phyloP scores from a whole-genome alignment of 371 early-diverging fungal genomes.

The Rhizoclosmatium hyalinum region DNA sequence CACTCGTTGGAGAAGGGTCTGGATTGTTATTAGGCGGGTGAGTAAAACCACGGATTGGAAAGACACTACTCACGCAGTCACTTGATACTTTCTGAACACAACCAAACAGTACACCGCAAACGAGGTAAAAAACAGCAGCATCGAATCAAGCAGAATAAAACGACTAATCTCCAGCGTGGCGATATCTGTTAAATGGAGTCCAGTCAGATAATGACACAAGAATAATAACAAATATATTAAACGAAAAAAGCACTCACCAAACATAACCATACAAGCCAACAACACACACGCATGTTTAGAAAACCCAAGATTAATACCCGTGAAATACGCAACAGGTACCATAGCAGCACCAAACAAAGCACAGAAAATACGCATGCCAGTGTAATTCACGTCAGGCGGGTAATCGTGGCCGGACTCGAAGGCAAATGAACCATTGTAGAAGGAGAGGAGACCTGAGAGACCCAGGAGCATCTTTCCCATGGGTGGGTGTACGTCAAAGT shows the following conservation, averaged over 20 bases:
- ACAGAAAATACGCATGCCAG: constrained; percentile 90
- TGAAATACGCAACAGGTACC: constrained; percentile 94
- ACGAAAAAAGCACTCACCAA: constrained; percentile 58
- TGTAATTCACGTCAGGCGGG: constrained; percentile 86
- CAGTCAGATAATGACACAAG: neutral
- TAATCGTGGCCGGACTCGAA: constrained; percentile 91
- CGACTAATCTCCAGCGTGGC: constrained; percentile 90
- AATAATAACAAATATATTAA: neutral
- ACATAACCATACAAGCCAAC: constrained; percentile 79
- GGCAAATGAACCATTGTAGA: constrained; percentile 88
- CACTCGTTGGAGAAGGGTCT: constrained; percentile 84
- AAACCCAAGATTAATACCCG: constrained; percentile 79
- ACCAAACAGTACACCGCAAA: constrained; percentile 78
- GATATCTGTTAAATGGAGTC: constrained; percentile 65
- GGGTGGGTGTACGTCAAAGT: constrained; percentile 99
- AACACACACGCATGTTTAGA: constrained; percentile 71
- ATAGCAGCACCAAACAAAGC: constrained; percentile 92
- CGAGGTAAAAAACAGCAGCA: constrained; percentile 94
- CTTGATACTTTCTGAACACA: constrained; percentile 75
- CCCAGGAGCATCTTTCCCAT: constrained; percentile 98
- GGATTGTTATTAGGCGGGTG: neutral
- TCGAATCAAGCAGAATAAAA: constrained; percentile 97
- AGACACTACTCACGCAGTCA: constrained; percentile 35
- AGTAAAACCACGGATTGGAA: neutral
- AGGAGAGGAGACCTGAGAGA: constrained; percentile 86